phyloP scores from a whole-genome alignment of 2,329 filamentous ascomycete species.

The Stagonosporopsis vannaccii region DNA sequence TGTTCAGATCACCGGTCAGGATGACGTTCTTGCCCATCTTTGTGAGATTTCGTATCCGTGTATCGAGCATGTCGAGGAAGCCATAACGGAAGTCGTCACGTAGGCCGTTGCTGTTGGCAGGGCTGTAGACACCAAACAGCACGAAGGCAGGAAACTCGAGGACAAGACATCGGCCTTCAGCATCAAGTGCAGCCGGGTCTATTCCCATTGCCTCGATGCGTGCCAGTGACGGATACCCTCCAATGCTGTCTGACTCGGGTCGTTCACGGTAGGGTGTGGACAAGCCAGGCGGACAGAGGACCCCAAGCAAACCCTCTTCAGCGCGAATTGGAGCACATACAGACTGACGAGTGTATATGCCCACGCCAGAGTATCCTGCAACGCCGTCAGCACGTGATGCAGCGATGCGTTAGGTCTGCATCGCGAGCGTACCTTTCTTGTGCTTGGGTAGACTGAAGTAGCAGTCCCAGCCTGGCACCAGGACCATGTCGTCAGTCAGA shows the following conservation, averaged over 20 bases:
- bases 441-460: slow-evolving; percentile 92
- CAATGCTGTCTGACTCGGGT: slow-evolving; percentile 77
- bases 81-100: slow-evolving; percentile 82
- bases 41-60: slow-evolving; percentile 82
- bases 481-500: slow-evolving; percentile 91
- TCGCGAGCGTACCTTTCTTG: slow-evolving; percentile 78
- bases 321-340: slow-evolving; percentile 86
- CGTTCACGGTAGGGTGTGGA: slow-evolving; percentile 76
- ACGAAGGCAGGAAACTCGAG: slow-evolving; percentile 96
- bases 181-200: slow-evolving; percentile 79
- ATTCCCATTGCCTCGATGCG: slow-evolving; percentile 69
- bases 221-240: slow-evolving; percentile 78
- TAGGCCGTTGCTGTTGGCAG: slow-evolving; percentile 84
- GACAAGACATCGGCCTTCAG: slow-evolving; percentile 88
- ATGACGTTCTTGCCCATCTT: slow-evolving; percentile 84
- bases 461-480: slow-evolving; percentile 94
- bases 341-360: slow-evolving; percentile 89
- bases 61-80: slow-evolving; percentile 82
- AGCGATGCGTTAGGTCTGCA: neutral
- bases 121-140: slow-evolving; percentile 89
- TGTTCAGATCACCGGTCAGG: slow-evolving; percentile 88
- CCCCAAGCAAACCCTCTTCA: slow-evolving; percentile 91
- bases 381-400: slow-evolving; percentile 21
- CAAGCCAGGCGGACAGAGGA: slow-evolving; percentile 76
- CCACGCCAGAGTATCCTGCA: slow-evolving; percentile 91